Base-by-base conservation (phyloP, 2,329 filamentous ascomycete genomes). In the Zopfia rhizophila region DNA sequence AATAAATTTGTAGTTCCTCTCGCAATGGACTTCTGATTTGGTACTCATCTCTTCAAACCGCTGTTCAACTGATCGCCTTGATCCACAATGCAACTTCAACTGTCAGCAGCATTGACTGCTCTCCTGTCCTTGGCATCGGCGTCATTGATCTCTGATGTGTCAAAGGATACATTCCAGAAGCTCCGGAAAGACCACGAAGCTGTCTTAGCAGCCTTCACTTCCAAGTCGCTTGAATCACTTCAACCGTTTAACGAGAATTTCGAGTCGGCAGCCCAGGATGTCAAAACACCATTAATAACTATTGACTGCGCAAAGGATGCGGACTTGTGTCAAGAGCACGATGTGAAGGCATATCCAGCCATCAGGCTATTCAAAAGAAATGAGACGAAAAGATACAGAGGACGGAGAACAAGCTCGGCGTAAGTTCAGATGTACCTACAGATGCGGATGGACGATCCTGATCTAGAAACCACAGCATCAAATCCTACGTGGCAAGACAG, bases 271-370 rank as follows among this genome's bases (percentile, higher is more conserved):
- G 48, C 51, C 3, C 27, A 30, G 18, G 32, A 17, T 2, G 21
- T 47, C 3, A 38, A 52, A 8, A 51, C 51, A 13, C 52, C 48
- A 13, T 52, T 52, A 8, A 37, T 52, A 16, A 38, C 42, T 3
- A 40, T 64, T 14, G 51, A 62, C 35, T 64, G 60, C 49, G 53
- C 56, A 13, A n/a, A 40, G 13, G 47, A 59, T 18, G 14, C 19
- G 5, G 48, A 59, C 5, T 35, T 61, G 3, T 64, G 60, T 28
- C 33, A 38, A 28, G 23, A 53, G n/a, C 43, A 57, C 24, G 58
- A 61, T 37, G 52, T 64, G 12, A 58, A 61, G 22, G 45, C 52
- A 2, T 64, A 57, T 40, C 60, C 60, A 7, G 49, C 58, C 5
- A 33, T 64, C 13, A 45, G 56, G 5, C 25, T 62, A 7, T 58